Evolutionary conservation across 2,329 filamentous ascomycete genomes (phyloP).

Genomic region (Nemania sp.): DNA sequence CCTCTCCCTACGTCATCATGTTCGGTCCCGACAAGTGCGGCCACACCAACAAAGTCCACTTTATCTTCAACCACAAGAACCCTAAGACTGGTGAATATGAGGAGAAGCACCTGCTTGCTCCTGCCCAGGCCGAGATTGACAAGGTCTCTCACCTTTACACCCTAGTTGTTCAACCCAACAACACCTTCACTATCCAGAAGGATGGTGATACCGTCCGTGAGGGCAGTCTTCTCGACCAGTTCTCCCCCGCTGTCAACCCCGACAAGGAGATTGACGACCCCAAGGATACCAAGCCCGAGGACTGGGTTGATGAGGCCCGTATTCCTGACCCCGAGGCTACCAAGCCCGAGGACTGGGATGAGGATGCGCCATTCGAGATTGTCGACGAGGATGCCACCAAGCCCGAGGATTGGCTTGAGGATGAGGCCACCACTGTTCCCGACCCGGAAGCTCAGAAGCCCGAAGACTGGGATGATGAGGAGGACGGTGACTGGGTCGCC

Average conservation of each 20-base stretch:
- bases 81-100: conserved; percentile 99
- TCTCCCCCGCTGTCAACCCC: conserved; percentile 91
- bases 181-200: conserved; percentile 90
- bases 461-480: conserved; percentile 99
- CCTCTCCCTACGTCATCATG: conserved; percentile 98
- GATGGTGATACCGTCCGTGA: conserved; percentile 87
- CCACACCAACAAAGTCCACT: conserved; percentile 96
- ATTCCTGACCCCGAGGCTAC: conserved; percentile 90
- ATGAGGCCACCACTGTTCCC: conserved; percentile 78
- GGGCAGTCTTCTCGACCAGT: conserved; percentile 92
- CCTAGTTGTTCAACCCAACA: conserved; percentile 93
- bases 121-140: conserved; percentile 82
- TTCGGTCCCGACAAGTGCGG: conserved; percentile 99
- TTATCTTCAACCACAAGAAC: conserved; percentile 99
- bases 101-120: conserved; percentile 93
- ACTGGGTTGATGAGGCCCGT: conserved; percentile 93
- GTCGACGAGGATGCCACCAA: conserved; percentile 88
- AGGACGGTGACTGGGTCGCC: conserved; percentile 95
- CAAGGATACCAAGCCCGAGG: conserved; percentile 89
- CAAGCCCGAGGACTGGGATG: conserved; percentile 99
- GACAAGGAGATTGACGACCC: conserved; percentile 91
- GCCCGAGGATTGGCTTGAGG: conserved; percentile 94
- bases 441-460: conserved; percentile 97
- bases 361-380: conserved; percentile 96
- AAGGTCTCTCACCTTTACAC: conserved; percentile 97